Base-by-base conservation (phyloP, 2,329 filamentous ascomycete genomes). In the Neocucurbitaria cava region DNA sequence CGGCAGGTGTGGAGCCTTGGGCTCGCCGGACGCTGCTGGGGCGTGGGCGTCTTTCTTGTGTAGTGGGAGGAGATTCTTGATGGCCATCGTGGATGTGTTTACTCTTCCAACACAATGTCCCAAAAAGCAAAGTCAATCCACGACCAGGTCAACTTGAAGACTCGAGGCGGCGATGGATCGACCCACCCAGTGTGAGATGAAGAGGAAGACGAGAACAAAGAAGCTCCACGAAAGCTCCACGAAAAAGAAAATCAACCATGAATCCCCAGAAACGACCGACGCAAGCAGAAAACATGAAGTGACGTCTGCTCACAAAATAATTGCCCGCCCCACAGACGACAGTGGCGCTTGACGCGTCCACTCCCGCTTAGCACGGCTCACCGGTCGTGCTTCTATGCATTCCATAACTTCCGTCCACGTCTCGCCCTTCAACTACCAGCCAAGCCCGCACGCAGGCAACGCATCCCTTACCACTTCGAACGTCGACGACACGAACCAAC, bases 31-130 rank as follows among this genome's bases (percentile, higher is more conserved):
- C 3, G 54, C 18, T 13, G 30, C 2, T 3, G 46, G 31, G 20
- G 38, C 15, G 15, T 56, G 31, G 20, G 38, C 15, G 15, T 56
- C 46, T 20, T 46, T 52, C 35, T 44, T 54, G 35, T 59, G 57
- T 8, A 54, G 20, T 24, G 57, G 57, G 18, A 60, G 50, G 36
- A 60, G 42, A 15, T 57, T 54, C n/a, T 49, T 56, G 42, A 52
- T 30, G 15, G 52, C 49, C 56, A 59, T 59, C 13, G 17, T 47
- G 44, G n/a, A 9, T 18, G n/a, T 6, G 20, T 26, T 13, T 18
- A 15, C 15, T n/a, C 13, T 13, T 13, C 3, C 5, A 40, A 17
- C 10, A 41, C 13, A 3, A 23, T 10, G 8, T 42, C 20, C 17
- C 18, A n/a, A 42, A 4, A 21, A 42, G 40, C 40, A 15, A 24